Evolutionary conservation across 805 yeast genomes (phyloP).

Genomic region (Pichia ethanolica): DNA sequence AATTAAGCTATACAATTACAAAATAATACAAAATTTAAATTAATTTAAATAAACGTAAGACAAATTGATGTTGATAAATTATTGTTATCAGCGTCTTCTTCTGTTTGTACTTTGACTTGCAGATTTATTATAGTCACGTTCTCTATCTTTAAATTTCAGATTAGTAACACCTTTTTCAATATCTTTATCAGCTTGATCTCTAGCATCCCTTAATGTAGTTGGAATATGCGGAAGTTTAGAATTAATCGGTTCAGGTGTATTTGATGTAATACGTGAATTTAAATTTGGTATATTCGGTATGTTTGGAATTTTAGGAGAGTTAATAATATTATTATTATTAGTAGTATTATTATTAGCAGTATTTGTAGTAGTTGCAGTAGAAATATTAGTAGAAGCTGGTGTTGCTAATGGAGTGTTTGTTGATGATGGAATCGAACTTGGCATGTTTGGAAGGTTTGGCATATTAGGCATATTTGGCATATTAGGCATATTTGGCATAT

Average conservation of each 20-base stretch:
- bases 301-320: not conserved
- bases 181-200: constrained; percentile 26
- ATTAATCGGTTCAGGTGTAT: constrained; percentile 13
- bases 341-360: not conserved
- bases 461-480: constrained; percentile 16
- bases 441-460: constrained; percentile 10
- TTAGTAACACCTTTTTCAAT: constrained; percentile 17
- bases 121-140: constrained; percentile 7
- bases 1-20: too few species aligned
- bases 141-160: constrained; percentile 9
- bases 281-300: constrained; percentile 14
- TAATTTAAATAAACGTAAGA: too few species aligned
- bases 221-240: constrained; percentile 2
- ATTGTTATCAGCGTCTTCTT: constrained; percentile 4
- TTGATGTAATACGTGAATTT: constrained; percentile 18
- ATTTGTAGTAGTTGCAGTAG: too few species aligned
- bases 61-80: too few species aligned
- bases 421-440: not conserved
- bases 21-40: too few species aligned
- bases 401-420: not conserved
- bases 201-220: constrained; percentile 12
- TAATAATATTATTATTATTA: not conserved
- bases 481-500: constrained; percentile 12
- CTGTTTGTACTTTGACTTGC: not conserved
- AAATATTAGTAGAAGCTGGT: too few species aligned